These are phyloP conservation scores for Trichoderma sp. DNA, from an alignment of 2,329 filamentous ascomycete species.

Conservation along the genomic window DNA sequence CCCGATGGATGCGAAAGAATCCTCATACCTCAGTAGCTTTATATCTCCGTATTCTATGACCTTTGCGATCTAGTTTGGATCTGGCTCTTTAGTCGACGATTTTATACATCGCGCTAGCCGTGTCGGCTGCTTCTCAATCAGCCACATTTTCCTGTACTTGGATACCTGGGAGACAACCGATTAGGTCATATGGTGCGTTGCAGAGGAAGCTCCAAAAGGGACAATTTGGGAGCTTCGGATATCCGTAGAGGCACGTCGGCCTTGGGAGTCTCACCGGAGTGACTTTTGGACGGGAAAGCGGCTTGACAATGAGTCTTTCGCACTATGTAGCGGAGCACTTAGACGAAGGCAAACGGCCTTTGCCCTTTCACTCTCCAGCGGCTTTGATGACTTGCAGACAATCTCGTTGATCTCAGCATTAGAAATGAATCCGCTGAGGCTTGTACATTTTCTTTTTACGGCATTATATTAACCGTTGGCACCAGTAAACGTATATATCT, in stretches of 20 bases:
- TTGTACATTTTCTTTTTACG: slow-evolving; percentile 26
- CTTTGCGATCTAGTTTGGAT: background rate
- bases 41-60: background rate
- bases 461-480: background rate
- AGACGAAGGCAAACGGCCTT: background rate
- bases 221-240: background rate
- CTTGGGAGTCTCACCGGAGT: background rate
- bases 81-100: background rate
- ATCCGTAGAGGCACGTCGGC: slow-evolving; percentile 1
- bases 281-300: background rate
- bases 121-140: slow-evolving; percentile 16
- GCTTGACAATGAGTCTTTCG: background rate
- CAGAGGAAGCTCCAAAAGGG: background rate
- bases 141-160: background rate
- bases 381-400: slow-evolving; percentile 18
- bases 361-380: slow-evolving; percentile 3
- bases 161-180: background rate
- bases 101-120: background rate
- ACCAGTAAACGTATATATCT: slow-evolving; percentile 13
- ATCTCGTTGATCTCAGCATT: slow-evolving; percentile 27
- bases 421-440: slow-evolving; percentile 27
- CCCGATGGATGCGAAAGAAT: background rate
- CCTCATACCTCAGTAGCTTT: background rate
- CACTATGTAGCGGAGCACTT: background rate
- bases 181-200: background rate